Evolutionary conservation across 257 asterid genomes (phyloP), one percentile per base, ranked within the genome.

Genomic region (Solanum appendiculatum): DNA sequence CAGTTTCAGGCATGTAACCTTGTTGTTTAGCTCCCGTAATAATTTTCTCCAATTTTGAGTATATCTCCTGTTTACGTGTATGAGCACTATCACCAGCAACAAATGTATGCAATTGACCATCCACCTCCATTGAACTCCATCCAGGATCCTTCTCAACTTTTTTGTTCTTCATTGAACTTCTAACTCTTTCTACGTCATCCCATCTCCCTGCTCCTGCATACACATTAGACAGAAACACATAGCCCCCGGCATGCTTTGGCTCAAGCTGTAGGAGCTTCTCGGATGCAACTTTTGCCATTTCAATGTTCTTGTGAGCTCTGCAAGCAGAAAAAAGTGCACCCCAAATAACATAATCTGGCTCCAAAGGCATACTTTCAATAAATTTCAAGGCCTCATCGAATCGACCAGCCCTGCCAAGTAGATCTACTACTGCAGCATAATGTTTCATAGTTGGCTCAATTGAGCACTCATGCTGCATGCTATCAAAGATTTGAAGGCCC

Each of bases 321-420:
- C 92, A 91, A 85, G 93, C 92, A 83, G 89, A 90, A 90, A 91
- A 91, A 14, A 91, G 92, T 36, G 91, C 82, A 34, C 92, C 93
- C 93, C 92, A 91, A 48, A 86, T 89, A 36, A 91, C 93, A 60
- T 44, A 58, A 88, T 91, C 92, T 58, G 93, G 92, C 42, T 85
- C 54, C 51, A 83, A 21, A 31, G 89, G 92, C 92, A 88, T 91
- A 84, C 46, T 87, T 36, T 84, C 83, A 13, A 91, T 90, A 63
- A 91, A 91, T 37, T 51, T 86, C 63, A 91, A 77, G 84, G 92
- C 93, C 44, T 90, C 88, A 18, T 87, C 86, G 83, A 91, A 87
- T 84, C 48, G 90, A 33, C 93, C 92, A 58, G 90, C 92, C 88
- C 93, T 89, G 25, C 93, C 90, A 83, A 72, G 89, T 80, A 91